These are phyloP conservation scores for Metarhizium anisopliae DNA, from an alignment of 2,329 filamentous ascomycete species.

Conservation along the genomic window DNA sequence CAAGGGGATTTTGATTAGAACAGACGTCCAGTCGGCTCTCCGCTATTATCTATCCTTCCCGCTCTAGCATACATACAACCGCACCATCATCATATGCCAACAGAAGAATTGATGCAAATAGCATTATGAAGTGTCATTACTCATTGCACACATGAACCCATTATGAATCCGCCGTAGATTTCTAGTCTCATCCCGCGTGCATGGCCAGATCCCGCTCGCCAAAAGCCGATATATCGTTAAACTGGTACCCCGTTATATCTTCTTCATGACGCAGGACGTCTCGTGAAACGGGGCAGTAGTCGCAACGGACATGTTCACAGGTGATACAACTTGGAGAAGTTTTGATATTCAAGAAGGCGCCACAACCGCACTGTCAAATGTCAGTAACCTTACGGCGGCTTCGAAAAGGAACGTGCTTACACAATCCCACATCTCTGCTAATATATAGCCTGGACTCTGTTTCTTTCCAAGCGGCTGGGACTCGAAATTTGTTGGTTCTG, in stretches of 20 bases:
- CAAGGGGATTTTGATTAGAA: not conserved
- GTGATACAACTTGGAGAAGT: not conserved
- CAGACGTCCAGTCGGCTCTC: not conserved
- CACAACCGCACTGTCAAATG: not conserved
- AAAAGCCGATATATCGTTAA: not conserved
- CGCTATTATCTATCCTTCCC: not conserved
- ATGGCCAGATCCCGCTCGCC: not conserved
- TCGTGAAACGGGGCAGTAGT: not conserved
- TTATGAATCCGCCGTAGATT: too few species aligned
- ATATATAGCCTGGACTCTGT: not conserved
- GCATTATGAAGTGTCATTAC: not conserved
- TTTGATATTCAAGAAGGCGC: not conserved
- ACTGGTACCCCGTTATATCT: not conserved
- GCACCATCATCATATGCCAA: not conserved
- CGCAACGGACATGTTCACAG: not conserved
- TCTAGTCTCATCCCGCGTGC: not conserved
- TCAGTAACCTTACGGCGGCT: not conserved
- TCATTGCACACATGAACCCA: not conserved
- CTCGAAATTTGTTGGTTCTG: not conserved
- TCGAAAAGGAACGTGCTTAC: not conserved
- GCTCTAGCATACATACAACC: not conserved
- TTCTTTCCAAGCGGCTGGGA: not conserved
- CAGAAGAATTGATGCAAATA: not conserved
- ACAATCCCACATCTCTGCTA: constrained; percentile 5
- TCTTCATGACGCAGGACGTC: not conserved